Percentiles rank a stretch among this genome's conserved stretches.
Evolutionary conservation across 768 basidiomycete genomes (phyloP).

Genomic region (Neoboletus subvelutipes): DNA sequence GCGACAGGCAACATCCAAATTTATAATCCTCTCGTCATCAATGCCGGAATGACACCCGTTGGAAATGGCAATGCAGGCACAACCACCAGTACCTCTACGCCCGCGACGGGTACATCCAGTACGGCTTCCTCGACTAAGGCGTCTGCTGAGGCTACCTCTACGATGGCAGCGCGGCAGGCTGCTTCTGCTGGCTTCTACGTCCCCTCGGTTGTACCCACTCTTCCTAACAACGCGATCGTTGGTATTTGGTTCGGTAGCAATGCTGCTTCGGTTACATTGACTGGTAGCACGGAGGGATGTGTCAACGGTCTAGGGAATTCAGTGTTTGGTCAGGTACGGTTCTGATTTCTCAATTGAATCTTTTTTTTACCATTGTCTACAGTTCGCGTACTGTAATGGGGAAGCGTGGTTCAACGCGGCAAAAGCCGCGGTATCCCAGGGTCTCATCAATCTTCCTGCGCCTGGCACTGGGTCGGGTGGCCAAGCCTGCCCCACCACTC

Average conservation of each 20-base stretch:
- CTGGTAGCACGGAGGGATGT: constrained; percentile 20
- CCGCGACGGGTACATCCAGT: background rate
- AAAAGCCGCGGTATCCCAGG: constrained; percentile 18
- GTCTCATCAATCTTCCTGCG: constrained; percentile 19
- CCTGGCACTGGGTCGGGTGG: constrained; percentile 21
- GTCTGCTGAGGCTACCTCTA: background rate
- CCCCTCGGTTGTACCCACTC: constrained; percentile 23
- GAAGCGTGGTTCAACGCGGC: constrained; percentile 25
- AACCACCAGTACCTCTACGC: background rate
- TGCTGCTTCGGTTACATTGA: constrained; percentile 22
- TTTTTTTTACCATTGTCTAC: background rate
- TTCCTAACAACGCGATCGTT: constrained; percentile 25
- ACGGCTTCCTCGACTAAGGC: background rate
- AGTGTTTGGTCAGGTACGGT: constrained; percentile 25
- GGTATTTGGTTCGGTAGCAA: constrained; percentile 32
- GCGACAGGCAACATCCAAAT: constrained; percentile 28
- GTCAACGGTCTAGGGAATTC: constrained; percentile 25
- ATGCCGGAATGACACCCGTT: constrained; percentile 25
- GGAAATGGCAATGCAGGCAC: background rate
- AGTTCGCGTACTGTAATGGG: constrained; percentile 30
- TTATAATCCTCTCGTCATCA: constrained; percentile 31
- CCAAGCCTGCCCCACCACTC: constrained; percentile 28
- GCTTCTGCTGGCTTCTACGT: constrained; percentile 20
- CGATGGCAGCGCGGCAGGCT: constrained; percentile 11
- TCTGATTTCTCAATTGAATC: background rate